These are phyloP conservation scores for Podaxis pistillaris DNA, from an alignment of 768 basidiomycete species.

Conservation along the genomic window DNA sequence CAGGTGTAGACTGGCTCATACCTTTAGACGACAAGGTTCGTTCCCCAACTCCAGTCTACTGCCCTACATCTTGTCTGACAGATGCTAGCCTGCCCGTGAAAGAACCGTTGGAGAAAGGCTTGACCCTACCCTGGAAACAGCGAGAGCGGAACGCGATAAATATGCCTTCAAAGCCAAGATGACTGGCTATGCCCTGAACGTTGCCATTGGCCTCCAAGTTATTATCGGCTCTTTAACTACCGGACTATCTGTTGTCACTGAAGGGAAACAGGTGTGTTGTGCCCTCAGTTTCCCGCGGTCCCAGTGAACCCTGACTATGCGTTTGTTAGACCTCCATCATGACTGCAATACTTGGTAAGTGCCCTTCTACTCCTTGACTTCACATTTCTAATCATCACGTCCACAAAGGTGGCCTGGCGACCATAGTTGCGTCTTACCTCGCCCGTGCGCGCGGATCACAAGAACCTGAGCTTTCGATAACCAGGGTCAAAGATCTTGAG, in stretches of 20 bases:
- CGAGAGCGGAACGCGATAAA: slow-evolving; percentile 45
- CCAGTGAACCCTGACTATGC: not conserved
- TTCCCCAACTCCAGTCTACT: not conserved
- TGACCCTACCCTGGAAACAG: slow-evolving; percentile 48
- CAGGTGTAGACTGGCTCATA: slow-evolving; percentile 40
- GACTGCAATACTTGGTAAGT: slow-evolving; percentile 37
- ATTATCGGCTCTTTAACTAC: slow-evolving; percentile 66
- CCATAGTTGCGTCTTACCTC: slow-evolving; percentile 68
- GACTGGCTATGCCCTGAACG: slow-evolving; percentile 36
- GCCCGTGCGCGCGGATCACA: slow-evolving; percentile 67
- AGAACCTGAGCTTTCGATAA: slow-evolving; percentile 63
- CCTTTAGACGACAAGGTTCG: slow-evolving; percentile 31
- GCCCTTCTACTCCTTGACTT: not conserved
- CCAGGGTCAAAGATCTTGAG: slow-evolving; percentile 59
- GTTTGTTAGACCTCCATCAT: slow-evolving; percentile 32
- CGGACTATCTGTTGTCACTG: slow-evolving; percentile 45
- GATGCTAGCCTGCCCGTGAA: slow-evolving; percentile 16
- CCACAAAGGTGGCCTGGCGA: slow-evolving; percentile 57
- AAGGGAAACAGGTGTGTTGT: slow-evolving; percentile 38
- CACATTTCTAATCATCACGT: slow-evolving; percentile 1
- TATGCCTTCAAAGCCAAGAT: slow-evolving; percentile 44
- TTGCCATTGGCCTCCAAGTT: slow-evolving; percentile 63
- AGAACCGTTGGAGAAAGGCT: slow-evolving; percentile 53
- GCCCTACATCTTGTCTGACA: not conserved
- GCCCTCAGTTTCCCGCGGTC: not conserved